phyloP scores from a whole-genome alignment of 2,329 filamentous ascomycete species.

The Sarocladiaceae sp. region DNA sequence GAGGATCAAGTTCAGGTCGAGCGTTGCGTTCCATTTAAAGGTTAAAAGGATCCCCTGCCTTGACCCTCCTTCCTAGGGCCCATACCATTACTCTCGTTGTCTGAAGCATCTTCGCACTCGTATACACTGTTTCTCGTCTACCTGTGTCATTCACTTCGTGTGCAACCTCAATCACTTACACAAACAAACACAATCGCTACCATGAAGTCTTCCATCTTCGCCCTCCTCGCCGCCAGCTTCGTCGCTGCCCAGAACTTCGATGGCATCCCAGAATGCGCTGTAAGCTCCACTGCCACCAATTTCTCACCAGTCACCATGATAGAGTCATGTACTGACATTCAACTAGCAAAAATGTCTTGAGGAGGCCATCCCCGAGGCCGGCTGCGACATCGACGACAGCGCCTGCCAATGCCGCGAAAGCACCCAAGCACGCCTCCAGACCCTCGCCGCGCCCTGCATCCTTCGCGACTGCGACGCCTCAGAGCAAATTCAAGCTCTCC shows the following conservation, averaged over 20 bases:
- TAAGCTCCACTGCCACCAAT: constrained; percentile 1
- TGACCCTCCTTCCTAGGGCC: too few species aligned
- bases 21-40: background rate
- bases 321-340: background rate
- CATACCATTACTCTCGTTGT: background rate
- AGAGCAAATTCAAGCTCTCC: constrained; percentile 7
- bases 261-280: constrained; percentile 3
- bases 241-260: constrained; percentile 9
- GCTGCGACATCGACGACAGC: constrained; percentile 8
- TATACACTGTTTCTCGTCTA: background rate
- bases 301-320: too few species aligned
- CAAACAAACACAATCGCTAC: constrained; percentile 6
- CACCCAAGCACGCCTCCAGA: constrained; percentile 2
- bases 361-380: constrained; percentile 5
- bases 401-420: constrained; percentile 11
- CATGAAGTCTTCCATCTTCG: constrained; percentile 9
- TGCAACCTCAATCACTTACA: background rate
- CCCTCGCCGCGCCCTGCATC: constrained; percentile 3
- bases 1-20: background rate
- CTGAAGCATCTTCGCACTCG: background rate
- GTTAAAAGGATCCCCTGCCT: background rate
- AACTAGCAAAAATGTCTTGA: constrained; percentile 6
- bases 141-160: background rate
- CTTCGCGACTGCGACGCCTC: constrained; percentile 1
- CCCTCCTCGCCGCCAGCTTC: constrained; percentile 11